Evolutionary conservation across 2,329 filamentous ascomycete species (phyloP).

Genomic region (Xylaria sp.): DNA sequence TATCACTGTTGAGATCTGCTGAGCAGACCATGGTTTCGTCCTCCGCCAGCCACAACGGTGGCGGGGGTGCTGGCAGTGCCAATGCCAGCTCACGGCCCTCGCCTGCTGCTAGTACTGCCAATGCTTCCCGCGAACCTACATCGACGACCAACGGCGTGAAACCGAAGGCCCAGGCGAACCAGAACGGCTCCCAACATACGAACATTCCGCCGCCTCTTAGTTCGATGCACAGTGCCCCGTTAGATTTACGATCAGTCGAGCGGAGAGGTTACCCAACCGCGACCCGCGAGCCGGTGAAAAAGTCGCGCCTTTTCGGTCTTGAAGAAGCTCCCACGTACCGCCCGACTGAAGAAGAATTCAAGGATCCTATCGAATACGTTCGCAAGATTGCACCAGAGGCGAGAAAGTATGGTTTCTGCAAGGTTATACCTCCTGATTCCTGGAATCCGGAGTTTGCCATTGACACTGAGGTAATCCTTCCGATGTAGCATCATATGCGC

Average conservation of each 20-base stretch:
- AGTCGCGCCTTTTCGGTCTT: constrained; percentile 74
- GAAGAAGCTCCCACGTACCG: constrained; percentile 86
- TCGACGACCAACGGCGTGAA: constrained; percentile 35
- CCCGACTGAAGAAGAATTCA: constrained; percentile 90
- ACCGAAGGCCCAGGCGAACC: constrained; percentile 48
- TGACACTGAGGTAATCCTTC: constrained; percentile 75
- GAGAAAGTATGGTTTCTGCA: constrained; percentile 83
- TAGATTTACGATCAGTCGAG: constrained; percentile 88
- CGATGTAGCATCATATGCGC: not conserved
- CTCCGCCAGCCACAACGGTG: constrained; percentile 36
- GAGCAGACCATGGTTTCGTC: constrained; percentile 37
- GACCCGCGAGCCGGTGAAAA: constrained; percentile 69
- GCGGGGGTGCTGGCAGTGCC: constrained; percentile 38
- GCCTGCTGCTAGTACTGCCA: constrained; percentile 39
- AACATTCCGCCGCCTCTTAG: constrained; percentile 50
- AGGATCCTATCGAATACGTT: constrained; percentile 89
- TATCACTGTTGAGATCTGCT: constrained; percentile 5
- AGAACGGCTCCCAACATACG: constrained; percentile 48
- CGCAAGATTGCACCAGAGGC: constrained; percentile 86
- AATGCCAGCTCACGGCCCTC: constrained; percentile 50
- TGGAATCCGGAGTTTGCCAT: constrained; percentile 97
- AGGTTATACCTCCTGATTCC: constrained; percentile 85
- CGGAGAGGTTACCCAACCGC: constrained; percentile 77
- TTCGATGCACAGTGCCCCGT: constrained; percentile 53
- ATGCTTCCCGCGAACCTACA: constrained; percentile 31